Conservation (phyloP, 1,139 yeast genomes). For the Suzukiozyma palmioleophila region DNA sequence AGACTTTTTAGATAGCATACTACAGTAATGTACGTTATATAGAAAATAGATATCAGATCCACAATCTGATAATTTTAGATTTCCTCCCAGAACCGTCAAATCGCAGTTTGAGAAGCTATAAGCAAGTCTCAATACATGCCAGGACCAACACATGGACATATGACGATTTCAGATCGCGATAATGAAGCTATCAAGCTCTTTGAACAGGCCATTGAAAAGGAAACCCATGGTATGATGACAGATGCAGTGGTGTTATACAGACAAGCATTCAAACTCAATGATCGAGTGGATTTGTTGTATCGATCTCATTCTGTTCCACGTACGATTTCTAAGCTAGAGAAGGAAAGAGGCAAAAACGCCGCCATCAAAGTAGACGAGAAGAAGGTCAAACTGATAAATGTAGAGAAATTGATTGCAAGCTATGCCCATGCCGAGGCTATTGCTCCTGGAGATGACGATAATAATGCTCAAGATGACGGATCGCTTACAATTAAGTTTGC, state of each 20-base stretch:
- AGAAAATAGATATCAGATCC: background rate
- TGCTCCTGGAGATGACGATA: conserved; percentile 21
- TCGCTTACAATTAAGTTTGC: conserved; percentile 25
- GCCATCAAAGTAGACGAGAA: conserved; percentile 28
- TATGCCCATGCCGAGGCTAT: conserved; percentile 26
- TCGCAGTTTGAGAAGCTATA: too few species aligned
- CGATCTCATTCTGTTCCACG: conserved; percentile 44
- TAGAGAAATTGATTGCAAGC: conserved; percentile 26
- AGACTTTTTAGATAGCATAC: conserved; percentile 6
- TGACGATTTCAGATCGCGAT: conserved; percentile 13
- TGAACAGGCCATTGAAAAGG: conserved; percentile 70
- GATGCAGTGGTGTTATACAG: conserved; percentile 78
- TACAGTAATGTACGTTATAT: background rate
- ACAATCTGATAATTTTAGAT: too few species aligned
- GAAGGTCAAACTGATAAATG: conserved; percentile 34
- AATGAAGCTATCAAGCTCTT: conserved; percentile 55
- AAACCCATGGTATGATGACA: conserved; percentile 67
- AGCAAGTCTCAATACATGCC: too few species aligned
- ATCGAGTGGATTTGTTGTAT: conserved; percentile 65
- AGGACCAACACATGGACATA: background rate
- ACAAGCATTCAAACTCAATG: conserved; percentile 64
- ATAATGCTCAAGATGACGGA: conserved; percentile 11
- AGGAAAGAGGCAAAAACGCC: conserved; percentile 29
- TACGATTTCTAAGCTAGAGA: conserved; percentile 18
- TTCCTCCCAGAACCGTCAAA: too few species aligned